Evolutionary conservation across 192 early-diverging fungal species (phyloP).

Genomic region (Entomortierella parvispora): DNA sequence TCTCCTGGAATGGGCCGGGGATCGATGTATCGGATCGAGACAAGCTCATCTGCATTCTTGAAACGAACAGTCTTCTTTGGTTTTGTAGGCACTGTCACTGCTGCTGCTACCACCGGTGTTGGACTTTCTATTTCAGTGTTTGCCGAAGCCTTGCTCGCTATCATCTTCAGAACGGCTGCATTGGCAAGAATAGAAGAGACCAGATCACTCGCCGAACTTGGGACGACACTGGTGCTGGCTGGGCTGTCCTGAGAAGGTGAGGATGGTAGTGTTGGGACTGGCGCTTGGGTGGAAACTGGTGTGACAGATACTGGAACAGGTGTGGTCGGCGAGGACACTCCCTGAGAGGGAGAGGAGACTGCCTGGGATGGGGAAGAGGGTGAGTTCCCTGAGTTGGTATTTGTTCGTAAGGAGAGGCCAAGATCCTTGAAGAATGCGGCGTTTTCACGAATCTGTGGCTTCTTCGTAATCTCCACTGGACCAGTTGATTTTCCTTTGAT

Average conservation of each 20-base stretch:
- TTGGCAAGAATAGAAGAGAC: too few species aligned
- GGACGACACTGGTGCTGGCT: too few species aligned
- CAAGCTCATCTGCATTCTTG: constrained; percentile 9
- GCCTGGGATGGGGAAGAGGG: background rate
- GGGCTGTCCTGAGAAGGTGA: too few species aligned
- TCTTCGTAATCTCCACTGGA: constrained; percentile 13
- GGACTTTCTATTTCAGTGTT: too few species aligned
- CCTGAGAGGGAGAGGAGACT: too few species aligned
- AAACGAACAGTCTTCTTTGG: constrained; percentile 25
- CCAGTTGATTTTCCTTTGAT: constrained; percentile 12
- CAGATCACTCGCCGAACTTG: too few species aligned
- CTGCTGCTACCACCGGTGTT: background rate
- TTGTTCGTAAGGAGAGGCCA: background rate
- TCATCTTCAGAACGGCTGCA: too few species aligned
- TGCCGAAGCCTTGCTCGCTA: too few species aligned
- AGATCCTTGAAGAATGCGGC: constrained; percentile 26
- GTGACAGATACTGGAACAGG: background rate
- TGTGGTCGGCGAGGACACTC: too few species aligned
- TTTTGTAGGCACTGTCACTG: background rate
- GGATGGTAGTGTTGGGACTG: too few species aligned
- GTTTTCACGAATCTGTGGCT: constrained; percentile 13
- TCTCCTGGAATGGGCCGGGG: background rate
- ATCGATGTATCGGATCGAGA: constrained; percentile 4
- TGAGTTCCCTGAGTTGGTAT: background rate
- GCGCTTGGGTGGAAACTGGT: background rate